Conservation (phyloP, 192 early-diverging fungal genomes). For the Geranomyces michiganensis region DNA sequence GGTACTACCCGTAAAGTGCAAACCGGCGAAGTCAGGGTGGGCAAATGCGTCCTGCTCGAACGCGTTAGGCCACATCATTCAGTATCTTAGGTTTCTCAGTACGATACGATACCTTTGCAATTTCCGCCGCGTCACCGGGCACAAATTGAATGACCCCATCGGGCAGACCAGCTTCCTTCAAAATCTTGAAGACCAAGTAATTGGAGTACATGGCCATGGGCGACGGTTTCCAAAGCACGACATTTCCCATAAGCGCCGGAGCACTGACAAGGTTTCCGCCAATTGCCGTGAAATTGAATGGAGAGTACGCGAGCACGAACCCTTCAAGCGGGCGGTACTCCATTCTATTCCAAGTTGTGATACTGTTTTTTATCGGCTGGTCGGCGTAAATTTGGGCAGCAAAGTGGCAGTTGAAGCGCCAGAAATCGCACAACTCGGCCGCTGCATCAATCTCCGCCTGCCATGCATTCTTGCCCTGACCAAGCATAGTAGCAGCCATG, state of each 20-base stretch:
- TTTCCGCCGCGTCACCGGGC: conserved; percentile 82
- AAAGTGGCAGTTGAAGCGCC: conserved; percentile 93
- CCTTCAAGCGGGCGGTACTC: conserved; percentile 97
- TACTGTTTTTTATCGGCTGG: conserved; percentile 88
- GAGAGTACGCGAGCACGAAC: conserved; percentile 96
- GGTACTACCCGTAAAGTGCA: conserved; percentile 97
- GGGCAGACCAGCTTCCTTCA: conserved; percentile 94
- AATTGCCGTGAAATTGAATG: conserved; percentile 99
- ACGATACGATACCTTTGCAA: conserved; percentile 62
- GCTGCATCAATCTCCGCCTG: conserved; percentile 99
- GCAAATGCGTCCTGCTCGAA: conserved; percentile 62
- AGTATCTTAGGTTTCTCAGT: not conserved
- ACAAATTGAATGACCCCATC: conserved; percentile 97
- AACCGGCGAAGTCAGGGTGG: conserved; percentile 90
- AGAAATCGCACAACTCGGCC: conserved; percentile 91
- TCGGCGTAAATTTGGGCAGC: conserved; percentile 88
- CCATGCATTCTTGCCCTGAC: conserved; percentile 98
- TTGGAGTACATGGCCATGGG: conserved; percentile 85
- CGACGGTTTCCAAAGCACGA: conserved; percentile 97
- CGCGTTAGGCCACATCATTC: conserved; percentile 3
- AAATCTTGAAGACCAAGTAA: conserved; percentile 86
- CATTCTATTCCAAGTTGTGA: conserved; percentile 88
- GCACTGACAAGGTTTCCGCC: conserved; percentile 92
- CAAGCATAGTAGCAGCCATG: conserved; percentile 92
- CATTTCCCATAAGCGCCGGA: conserved; percentile 97